Base-by-base conservation (phyloP, 2,329 filamentous ascomycete genomes). In the Trichoderma koningiopsis region DNA sequence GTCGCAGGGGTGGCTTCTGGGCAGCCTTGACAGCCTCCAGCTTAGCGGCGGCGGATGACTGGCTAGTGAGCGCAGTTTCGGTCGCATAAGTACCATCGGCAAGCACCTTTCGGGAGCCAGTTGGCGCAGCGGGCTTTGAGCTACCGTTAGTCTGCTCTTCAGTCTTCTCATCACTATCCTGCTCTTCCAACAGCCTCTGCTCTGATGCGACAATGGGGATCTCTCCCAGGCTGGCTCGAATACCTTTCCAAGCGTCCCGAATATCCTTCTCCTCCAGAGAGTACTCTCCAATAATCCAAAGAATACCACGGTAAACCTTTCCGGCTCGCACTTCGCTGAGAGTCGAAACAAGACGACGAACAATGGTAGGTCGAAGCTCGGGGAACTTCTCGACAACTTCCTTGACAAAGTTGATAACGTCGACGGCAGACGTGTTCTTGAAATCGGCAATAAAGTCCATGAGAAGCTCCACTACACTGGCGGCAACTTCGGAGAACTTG, bases 401-500 rank as follows among this genome's bases (percentile, higher is more conserved):
- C 82, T 99, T 99, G 72, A 99, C 94, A 77, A 99, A 99, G 68
- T 93, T 94, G 77, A 99, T 98, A 66, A 99, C 95, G 80, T 99
- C 96, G 35, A 99, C 93, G 1, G 96, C 96, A 1, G 95, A 97
- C 56, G 92, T 92, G 77, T 97, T 97, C 84, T 97, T 98, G 80
- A 98, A 97, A 80, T 99, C 96, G 63, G 92, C 93, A 76, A 99
- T 97, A 79, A 98, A 98, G 81, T 99, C 96, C 96, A 99, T 99
- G 66, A 99, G 87, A 56, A 97, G 88, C 73, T 96, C 96, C 67
- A 99, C 96, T 19, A 99, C 96, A 77, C 93, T 98, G 57, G 95
- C 92, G 31, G 96, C 96, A 72, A 99, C 95, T 81, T 99, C 95
- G 13, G 96, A 98, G 84, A 98, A 98, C 79, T 97, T 97, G 85